Base-by-base conservation (phyloP, 2,329 filamentous ascomycete species). In the Trichoderma harzianum region DNA sequence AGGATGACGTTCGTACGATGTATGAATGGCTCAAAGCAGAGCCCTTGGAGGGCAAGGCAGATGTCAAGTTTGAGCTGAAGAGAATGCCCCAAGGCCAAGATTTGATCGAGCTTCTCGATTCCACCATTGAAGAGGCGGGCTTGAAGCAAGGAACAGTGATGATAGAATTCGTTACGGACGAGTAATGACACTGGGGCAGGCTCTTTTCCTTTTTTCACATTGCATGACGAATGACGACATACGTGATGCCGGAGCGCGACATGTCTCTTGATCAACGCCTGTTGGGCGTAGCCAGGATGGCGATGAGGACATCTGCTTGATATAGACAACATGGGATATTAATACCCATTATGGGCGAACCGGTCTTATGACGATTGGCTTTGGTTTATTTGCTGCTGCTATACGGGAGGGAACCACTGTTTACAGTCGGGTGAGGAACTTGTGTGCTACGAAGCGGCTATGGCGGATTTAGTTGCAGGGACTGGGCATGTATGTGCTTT, bases 21-120 rank as follows among this genome's bases (percentile, higher is more conserved):
- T 99, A 95, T 81, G 96, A 99, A 83, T 99, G 95, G 94, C 89
- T 99, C 75, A 99, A 98, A 84, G 92, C 95, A 0, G 90, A 92
- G 72, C 93, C 94, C 2, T 82, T 97, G 63, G 92, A 95, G 75
- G 94, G 92, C 76, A 95, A 94, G 81, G 88, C 89, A 34, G 93
- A 92, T 0, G 82, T 92, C 14, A 88, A 89, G 73, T 99, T 99
- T 82, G 95, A 98, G 80, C 87, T 99, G 75, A 94, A 96, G 80
- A 89, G 89, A 74, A 92, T 97, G 89, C 87, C 87, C 0, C 84
- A 85, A 73, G 93, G 94, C 62, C 92, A 91, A 78, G 96, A 99
- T 77, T 83, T 99, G 72, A 92, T 98, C 55, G 90, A 92, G 21
- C 83, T 86, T 69, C 84, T 98, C 63, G 91, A 94, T 62, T 83